These are phyloP conservation scores for Leishmania gerbilli DNA, from an alignment of 208 protist genomes.

Conservation along the genomic window DNA sequence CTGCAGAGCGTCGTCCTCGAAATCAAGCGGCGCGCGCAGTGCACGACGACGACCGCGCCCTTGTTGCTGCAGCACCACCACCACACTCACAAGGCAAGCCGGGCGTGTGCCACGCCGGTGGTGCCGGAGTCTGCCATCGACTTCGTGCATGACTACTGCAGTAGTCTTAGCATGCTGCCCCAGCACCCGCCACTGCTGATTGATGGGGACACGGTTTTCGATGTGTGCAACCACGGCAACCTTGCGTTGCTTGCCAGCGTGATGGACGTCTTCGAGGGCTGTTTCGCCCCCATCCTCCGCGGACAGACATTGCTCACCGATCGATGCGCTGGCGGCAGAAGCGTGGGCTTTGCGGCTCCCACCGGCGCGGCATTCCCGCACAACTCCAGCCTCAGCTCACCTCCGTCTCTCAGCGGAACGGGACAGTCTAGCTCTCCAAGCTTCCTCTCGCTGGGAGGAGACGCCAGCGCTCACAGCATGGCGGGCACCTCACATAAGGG, in stretches of 20 bases:
- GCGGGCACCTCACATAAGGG: slow-evolving; percentile 6
- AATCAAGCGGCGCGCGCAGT: slow-evolving; percentile 20
- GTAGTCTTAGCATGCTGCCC: slow-evolving; percentile 25
- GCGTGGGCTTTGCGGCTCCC: slow-evolving; percentile 6
- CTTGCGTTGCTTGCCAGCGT: slow-evolving; percentile 40
- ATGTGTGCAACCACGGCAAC: slow-evolving; percentile 54
- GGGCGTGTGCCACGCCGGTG: slow-evolving; percentile 1
- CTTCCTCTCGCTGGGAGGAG: slow-evolving; percentile 6
- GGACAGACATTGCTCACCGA: slow-evolving; percentile 44
- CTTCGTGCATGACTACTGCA: slow-evolving; percentile 35
- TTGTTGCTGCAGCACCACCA: background rate
- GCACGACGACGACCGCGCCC: background rate
- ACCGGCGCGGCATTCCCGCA: background rate
- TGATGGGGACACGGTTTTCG: slow-evolving; percentile 38
- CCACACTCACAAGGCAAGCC: background rate
- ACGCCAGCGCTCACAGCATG: slow-evolving; percentile 20
- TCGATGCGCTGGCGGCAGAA: slow-evolving; percentile 6
- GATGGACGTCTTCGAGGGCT: slow-evolving; percentile 49
- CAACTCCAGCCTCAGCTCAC: slow-evolving; percentile 14
- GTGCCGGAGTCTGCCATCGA: slow-evolving; percentile 24
- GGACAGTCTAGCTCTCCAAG: background rate
- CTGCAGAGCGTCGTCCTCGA: slow-evolving; percentile 36
- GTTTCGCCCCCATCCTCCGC: slow-evolving; percentile 57
- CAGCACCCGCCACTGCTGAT: slow-evolving; percentile 51
- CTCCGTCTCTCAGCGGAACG: slow-evolving; percentile 18